Percentiles rank a stretch among this genome's conserved stretches.
These are phyloP conservation scores for Solanum pimpinellifolium DNA, from an alignment of 257 asterid genomes.

Conservation along the genomic window DNA sequence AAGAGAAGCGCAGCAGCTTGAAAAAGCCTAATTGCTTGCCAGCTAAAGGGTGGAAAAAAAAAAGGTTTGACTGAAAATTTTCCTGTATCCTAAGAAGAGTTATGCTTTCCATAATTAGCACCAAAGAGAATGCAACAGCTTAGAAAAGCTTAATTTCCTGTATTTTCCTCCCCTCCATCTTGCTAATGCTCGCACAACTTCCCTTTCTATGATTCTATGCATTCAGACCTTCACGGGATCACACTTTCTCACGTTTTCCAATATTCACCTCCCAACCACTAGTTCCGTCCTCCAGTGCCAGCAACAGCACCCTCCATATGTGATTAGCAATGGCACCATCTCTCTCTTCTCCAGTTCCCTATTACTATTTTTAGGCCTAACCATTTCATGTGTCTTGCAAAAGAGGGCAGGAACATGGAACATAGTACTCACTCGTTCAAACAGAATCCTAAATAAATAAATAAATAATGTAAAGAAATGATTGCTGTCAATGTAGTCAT, in stretches of 20 bases:
- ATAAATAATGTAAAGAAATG: neutral
- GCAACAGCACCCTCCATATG: neutral
- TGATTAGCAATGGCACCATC: neutral
- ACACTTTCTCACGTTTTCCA: neutral
- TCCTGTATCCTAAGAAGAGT: neutral
- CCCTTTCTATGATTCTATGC: neutral
- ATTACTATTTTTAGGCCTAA: neutral
- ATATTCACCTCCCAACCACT: neutral
- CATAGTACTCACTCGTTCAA: neutral
- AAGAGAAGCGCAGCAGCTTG: neutral
- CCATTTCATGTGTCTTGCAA: neutral
- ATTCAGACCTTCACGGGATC: neutral
- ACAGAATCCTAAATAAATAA: neutral
- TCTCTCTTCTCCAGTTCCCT: neutral
- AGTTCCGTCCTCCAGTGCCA: neutral
- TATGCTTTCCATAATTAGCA: neutral
- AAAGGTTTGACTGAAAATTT: neutral
- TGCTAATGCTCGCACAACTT: neutral
- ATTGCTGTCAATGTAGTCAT: neutral
- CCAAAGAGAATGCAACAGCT: neutral
- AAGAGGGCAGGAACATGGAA: neutral
- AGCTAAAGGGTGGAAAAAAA: neutral
- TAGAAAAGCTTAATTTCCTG: neutral
- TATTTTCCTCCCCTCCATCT: neutral
- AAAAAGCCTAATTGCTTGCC: neutral